These are phyloP conservation scores for Dendryphion nanum DNA, from an alignment of 2,329 filamentous ascomycete species.

Conservation along the genomic window DNA sequence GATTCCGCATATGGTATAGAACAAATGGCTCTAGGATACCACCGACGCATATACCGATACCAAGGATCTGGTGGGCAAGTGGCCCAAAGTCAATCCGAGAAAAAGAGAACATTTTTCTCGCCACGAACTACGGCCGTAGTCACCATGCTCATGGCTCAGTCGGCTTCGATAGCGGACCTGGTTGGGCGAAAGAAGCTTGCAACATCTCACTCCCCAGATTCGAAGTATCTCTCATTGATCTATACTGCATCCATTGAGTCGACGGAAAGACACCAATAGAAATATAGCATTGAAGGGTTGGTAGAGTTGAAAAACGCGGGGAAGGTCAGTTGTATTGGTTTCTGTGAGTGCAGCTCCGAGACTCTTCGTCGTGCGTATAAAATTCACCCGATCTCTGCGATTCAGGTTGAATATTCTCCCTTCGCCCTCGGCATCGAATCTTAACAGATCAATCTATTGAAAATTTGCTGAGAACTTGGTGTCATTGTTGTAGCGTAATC, in stretches of 20 bases:
- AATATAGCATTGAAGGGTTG: no score
- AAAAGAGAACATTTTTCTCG: slow-evolving; percentile 53
- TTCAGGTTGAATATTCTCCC: slow-evolving; percentile 53
- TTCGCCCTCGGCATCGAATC: slow-evolving; percentile 51
- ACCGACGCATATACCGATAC: slow-evolving; percentile 34
- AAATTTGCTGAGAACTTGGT: slow-evolving; percentile 46
- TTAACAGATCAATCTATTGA: slow-evolving; percentile 33
- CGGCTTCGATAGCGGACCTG: slow-evolving; percentile 39
- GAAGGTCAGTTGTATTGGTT: slow-evolving; percentile 50
- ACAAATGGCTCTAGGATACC: slow-evolving; percentile 40
- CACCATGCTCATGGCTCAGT: slow-evolving; percentile 42
- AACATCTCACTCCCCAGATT: slow-evolving; percentile 41
- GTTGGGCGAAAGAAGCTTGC: slow-evolving; percentile 41
- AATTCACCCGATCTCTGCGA: slow-evolving; percentile 48
- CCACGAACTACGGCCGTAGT: slow-evolving; percentile 33
- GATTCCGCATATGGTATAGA: slow-evolving; percentile 52
- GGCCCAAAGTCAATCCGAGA: slow-evolving; percentile 36
- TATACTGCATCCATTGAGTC: slow-evolving; percentile 46
- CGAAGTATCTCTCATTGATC: slow-evolving; percentile 44
- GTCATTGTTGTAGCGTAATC: slow-evolving; percentile 41
- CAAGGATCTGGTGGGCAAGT: slow-evolving; percentile 34
- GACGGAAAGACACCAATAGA: slow-evolving; percentile 47
- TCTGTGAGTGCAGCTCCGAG: slow-evolving; percentile 45
- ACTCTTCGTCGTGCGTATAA: slow-evolving; percentile 50
- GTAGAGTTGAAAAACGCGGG: slow-evolving; percentile 57